Percentiles rank a stretch among this genome's conserved stretches.
Conservation (phyloP, 1,284 basidiomycete species). For the Ceratobasidium sp. region DNA sequence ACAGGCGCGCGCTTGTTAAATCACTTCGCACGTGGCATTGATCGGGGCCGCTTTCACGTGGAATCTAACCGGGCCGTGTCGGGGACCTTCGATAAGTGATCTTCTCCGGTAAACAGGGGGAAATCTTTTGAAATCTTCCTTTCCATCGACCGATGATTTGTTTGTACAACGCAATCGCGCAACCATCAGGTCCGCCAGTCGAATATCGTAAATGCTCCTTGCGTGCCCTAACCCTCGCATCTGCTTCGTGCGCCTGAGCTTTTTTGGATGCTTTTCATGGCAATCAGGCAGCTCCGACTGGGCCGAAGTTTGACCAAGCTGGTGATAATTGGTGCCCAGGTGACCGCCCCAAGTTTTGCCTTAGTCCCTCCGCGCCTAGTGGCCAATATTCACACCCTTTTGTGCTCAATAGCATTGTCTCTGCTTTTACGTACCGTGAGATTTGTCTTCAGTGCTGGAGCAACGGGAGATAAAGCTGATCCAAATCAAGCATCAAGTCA, state of each 20-base stretch:
- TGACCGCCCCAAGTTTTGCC: background rate
- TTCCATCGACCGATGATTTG: conserved; percentile 5
- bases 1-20: conserved; percentile 9
- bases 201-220: background rate
- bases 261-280: conserved; percentile 3
- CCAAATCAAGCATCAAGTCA: background rate
- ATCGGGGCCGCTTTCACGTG: conserved; percentile 6
- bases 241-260: background rate
- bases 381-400: background rate
- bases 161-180: conserved; percentile 7
- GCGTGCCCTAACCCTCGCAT: conserved; percentile 33
- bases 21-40: conserved; percentile 6
- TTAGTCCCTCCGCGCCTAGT: background rate
- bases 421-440: background rate
- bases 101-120: background rate
- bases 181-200: conserved; percentile 22
- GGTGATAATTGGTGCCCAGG: background rate
- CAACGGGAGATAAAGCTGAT: background rate
- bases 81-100: conserved; percentile 11
- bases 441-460: background rate
- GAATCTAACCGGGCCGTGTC: conserved; percentile 11
- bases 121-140: background rate
- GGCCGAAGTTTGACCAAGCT: conserved; percentile 17
- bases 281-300: conserved; percentile 1
- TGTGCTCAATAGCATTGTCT: too few species aligned